Evolutionary conservation across 768 basidiomycete genomes (phyloP).

Genomic region (Phanerochaete carnosa): DNA sequence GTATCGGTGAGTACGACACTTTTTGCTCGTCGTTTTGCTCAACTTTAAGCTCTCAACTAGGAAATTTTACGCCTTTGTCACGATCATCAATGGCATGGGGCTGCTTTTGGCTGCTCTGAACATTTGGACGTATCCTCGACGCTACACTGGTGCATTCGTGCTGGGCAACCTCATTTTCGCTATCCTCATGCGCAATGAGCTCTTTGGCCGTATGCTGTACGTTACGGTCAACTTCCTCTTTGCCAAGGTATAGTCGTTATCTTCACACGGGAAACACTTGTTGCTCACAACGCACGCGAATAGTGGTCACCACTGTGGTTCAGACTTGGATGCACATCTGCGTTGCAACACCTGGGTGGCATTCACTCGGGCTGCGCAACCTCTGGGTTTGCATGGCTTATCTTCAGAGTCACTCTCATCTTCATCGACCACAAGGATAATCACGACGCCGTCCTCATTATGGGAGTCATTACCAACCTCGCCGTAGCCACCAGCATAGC

Average conservation of each 20-base stretch:
- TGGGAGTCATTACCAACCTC: conserved; percentile 38
- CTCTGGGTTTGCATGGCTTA: conserved; percentile 36
- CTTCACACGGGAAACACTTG: not conserved
- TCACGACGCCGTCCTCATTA: conserved; percentile 33
- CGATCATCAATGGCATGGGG: conserved; percentile 29
- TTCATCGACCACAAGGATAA: conserved; percentile 33
- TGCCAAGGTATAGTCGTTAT: conserved; percentile 29
- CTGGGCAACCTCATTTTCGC: conserved; percentile 39
- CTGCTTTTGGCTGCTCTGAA: conserved; percentile 29
- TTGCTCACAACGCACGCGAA: not conserved
- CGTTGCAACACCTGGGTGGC: conserved; percentile 39
- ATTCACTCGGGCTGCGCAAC: conserved; percentile 42
- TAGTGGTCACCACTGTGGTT: conserved; percentile 42
- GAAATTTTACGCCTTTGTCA: conserved; percentile 33
- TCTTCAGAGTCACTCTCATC: conserved; percentile 33
- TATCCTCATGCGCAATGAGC: conserved; percentile 41
- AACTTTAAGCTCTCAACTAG: conserved; percentile 15
- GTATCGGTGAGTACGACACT: conserved; percentile 26
- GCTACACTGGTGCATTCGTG: conserved; percentile 35
- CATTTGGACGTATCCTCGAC: conserved; percentile 33
- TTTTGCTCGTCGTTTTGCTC: not conserved
- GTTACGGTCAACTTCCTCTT: conserved; percentile 32
- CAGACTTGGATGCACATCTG: conserved; percentile 35
- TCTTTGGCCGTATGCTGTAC: conserved; percentile 38
- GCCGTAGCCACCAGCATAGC: conserved; percentile 33